Base-by-base conservation (phyloP, 768 basidiomycete genomes). In the Infundibulicybe gibba region DNA sequence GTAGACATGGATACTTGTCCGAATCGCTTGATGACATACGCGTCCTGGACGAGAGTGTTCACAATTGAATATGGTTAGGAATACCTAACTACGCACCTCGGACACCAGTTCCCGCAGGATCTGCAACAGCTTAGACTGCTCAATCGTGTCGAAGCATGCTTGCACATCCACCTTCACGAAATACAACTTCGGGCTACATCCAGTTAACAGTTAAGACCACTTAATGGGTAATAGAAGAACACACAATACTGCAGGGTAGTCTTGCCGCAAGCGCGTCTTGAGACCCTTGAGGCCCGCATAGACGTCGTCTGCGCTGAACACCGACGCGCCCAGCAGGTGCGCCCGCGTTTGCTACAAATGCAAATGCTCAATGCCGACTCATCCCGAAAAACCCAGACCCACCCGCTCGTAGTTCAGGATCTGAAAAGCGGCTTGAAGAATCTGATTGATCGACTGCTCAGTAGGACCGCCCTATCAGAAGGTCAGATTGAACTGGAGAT, bases 111-210 rank as follows among this genome's bases (percentile, higher is more conserved):
- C 67, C 9, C 77, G 74, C 20, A 98, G 64, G 32, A 99, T 90
- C 33, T 79, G 72, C 30, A 98, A 65, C 38, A 99, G 66, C 56
- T 86, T 94, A 6, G 79, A 74, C 63, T 98, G 97, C 31, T 92
- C 84, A 48, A 98, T 98, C 0, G 89, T 92, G 65, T 99, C 97
- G 70, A 97, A 99, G 55, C 94, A 97, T 6, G 95, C 86, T 50
- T 87, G 87, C 14, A 98, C 93, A 60, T 99, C 97, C 19, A 97
- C 81, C 64, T 99, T 99, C 43, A 94, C 94, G 56, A 99, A 95
- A 64, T 94, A 98, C 5, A 98, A 65, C 52, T 83, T 83, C 0
- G 94, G 92, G 32, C 94, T 95, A 43, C 6, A 20, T 5, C 9
- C 3, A 33, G 16, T 35, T n/a, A 15, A 38, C 9, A 10, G 9